Evolutionary conservation across 257 asterid genomes (phyloP).

Genomic region (Cynanchum wilfordii): DNA sequence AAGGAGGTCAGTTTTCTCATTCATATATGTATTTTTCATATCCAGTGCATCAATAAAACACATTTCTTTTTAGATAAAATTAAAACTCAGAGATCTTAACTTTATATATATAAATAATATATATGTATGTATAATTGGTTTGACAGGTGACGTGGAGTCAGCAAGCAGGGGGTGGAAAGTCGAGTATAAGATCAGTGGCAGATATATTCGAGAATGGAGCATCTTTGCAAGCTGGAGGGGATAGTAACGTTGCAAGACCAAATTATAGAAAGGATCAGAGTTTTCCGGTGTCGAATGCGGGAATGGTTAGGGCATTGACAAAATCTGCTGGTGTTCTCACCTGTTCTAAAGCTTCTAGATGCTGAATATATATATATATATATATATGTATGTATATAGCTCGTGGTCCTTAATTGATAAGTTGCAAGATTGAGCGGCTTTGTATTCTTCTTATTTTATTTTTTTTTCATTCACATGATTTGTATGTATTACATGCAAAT

Average conservation of each 20-base stretch:
- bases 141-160: conserved; percentile 63
- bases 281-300: conserved; percentile 54
- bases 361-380: conserved; percentile 21
- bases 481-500: background rate
- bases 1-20: conserved; percentile 45
- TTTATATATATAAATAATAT: too few relatives aligned
- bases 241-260: conserved; percentile 38
- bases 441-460: background rate
- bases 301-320: conserved; percentile 44
- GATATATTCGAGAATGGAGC: conserved; percentile 85
- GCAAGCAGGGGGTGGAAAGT: conserved; percentile 12
- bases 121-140: too few relatives aligned
- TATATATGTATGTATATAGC: too few relatives aligned
- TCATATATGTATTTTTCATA: too few relatives aligned
- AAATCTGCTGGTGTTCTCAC: conserved; percentile 57
- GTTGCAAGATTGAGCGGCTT: background rate
- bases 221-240: conserved; percentile 34
- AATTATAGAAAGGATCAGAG: conserved; percentile 53
- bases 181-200: conserved; percentile 45
- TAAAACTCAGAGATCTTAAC: too few relatives aligned
- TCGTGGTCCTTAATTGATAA: too few relatives aligned
- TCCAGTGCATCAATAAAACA: too few relatives aligned
- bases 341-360: conserved; percentile 43
- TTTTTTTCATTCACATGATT: background rate
- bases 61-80: too few relatives aligned